Evolutionary conservation across 805 yeast genomes (phyloP).

Genomic region (Metschnikowia matae): DNA sequence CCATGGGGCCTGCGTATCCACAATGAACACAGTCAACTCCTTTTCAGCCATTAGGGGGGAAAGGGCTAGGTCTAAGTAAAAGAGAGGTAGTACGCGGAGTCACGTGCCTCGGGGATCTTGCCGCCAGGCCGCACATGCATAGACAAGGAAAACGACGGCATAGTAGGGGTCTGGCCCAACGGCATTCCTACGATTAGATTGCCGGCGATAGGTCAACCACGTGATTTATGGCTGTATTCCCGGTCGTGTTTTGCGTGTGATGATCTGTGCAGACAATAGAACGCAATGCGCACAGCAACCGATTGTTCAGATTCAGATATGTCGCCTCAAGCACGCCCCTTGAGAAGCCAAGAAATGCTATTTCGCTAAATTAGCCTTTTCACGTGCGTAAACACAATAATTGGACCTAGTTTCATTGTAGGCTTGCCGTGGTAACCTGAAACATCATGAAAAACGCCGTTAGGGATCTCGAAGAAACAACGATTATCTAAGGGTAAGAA

Average conservation of each 20-base stretch:
- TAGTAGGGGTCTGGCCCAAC: neutral
- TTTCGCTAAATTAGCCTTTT: neutral
- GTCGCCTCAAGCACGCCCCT: neutral
- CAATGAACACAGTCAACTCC: constrained; percentile 44
- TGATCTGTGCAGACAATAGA: neutral
- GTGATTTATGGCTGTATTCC: neutral
- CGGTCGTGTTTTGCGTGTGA: neutral
- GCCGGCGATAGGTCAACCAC: neutral
- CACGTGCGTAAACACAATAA: neutral
- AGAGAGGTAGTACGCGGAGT: neutral
- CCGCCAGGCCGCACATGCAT: neutral
- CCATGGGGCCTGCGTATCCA: constrained; percentile 48
- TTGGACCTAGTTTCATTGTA: neutral
- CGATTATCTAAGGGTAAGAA: too few relatives aligned
- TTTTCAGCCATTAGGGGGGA: constrained; percentile 26
- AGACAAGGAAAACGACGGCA: neutral
- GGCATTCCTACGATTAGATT: neutral
- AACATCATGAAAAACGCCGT: neutral
- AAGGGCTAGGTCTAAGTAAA: neutral
- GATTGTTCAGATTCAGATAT: neutral
- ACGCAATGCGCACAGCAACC: neutral
- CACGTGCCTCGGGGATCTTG: constrained; percentile 1
- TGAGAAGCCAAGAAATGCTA: neutral
- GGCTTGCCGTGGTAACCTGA: neutral
- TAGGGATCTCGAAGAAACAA: neutral